These are phyloP conservation scores for Neurospora sublineolata DNA, from an alignment of 495 filamentous ascomycete species.

Conservation along the genomic window DNA sequence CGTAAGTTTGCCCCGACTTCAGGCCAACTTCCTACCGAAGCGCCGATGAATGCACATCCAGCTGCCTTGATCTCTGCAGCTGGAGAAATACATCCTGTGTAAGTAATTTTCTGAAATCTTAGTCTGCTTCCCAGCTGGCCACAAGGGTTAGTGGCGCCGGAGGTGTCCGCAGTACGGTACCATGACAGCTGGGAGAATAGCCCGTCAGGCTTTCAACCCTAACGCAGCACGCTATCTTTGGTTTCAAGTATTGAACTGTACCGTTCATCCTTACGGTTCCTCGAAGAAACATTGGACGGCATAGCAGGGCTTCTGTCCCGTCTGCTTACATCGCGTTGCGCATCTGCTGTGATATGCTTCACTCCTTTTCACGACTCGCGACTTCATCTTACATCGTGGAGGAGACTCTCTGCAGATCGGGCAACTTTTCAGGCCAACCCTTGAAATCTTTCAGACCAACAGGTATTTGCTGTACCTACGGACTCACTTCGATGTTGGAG, in stretches of 20 bases:
- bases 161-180: not conserved
- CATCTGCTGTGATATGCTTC: not conserved
- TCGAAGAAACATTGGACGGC: not conserved
- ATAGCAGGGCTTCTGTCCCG: not conserved
- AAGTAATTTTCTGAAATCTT: not conserved
- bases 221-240: not conserved
- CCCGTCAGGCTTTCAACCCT: not conserved
- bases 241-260: not conserved
- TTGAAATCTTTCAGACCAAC: not conserved
- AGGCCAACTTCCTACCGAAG: not conserved
- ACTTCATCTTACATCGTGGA: not conserved
- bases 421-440: not conserved
- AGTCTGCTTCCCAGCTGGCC: not conserved
- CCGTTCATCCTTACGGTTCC: too few species aligned
- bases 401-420: not conserved
- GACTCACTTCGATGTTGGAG: not conserved
- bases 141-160: not conserved
- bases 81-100: not conserved
- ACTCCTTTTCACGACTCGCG: not conserved
- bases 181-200: not conserved
- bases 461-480: rapidly evolving
- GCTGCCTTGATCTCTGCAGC: not conserved
- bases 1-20: not conserved
- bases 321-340: not conserved
- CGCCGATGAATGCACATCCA: not conserved